Conservation (phyloP, 352 stramenopile genomes). For the Phytophthora citrophthora region DNA sequence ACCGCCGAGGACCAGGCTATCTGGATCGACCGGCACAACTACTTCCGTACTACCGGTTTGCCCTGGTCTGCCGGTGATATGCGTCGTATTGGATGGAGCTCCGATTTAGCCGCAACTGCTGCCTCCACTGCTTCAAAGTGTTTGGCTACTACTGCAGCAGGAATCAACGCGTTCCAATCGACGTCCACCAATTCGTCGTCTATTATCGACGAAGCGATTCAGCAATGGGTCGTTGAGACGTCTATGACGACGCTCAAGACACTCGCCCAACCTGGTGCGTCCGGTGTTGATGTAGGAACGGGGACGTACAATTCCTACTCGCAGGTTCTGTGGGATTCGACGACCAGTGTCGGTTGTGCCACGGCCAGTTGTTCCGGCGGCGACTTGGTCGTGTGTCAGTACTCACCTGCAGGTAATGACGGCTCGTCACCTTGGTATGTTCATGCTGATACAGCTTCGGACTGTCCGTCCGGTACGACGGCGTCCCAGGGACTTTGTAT, state of each 20-base stretch:
- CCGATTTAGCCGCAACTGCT: slow-evolving; percentile 49
- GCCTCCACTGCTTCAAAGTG: slow-evolving; percentile 47
- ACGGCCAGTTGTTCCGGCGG: slow-evolving; percentile 46
- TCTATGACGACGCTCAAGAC: slow-evolving; percentile 54
- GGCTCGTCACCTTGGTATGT: slow-evolving; percentile 64
- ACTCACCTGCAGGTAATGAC: slow-evolving; percentile 61
- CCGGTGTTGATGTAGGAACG: slow-evolving; percentile 53
- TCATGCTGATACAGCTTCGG: slow-evolving; percentile 50
- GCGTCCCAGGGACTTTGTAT: slow-evolving; percentile 55
- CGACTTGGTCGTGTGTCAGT: slow-evolving; percentile 67
- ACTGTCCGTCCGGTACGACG: slow-evolving; percentile 58
- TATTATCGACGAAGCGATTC: slow-evolving; percentile 60
- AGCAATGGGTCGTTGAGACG: slow-evolving; percentile 65
- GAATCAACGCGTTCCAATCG: slow-evolving; percentile 60
- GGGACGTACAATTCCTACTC: slow-evolving; percentile 81
- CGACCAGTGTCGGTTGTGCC: slow-evolving; percentile 68
- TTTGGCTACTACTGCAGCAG: slow-evolving; percentile 34
- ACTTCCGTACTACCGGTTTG: slow-evolving; percentile 76
- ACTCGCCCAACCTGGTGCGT: slow-evolving; percentile 47
- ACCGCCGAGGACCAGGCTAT: slow-evolving; percentile 53
- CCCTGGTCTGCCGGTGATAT: slow-evolving; percentile 72
- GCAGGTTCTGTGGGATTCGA: slow-evolving; percentile 73
- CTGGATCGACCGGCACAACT: slow-evolving; percentile 81
- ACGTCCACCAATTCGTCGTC: slow-evolving; percentile 31
- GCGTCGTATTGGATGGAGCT: slow-evolving; percentile 69